phyloP scores from a whole-genome alignment of 2,329 filamentous ascomycete species.

The Fusarium compactum region DNA sequence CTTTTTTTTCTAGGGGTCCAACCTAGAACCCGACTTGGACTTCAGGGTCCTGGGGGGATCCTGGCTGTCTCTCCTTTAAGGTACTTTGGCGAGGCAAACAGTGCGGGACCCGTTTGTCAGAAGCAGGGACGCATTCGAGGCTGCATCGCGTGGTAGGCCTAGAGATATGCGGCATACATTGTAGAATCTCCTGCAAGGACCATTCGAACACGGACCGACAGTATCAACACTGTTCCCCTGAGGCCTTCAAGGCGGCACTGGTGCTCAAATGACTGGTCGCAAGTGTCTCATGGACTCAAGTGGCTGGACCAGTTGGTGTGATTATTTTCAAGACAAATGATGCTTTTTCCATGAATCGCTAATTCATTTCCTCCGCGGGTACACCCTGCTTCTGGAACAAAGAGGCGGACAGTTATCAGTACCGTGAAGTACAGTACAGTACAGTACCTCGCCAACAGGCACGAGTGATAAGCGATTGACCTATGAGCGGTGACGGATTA shows the following conservation, averaged over 20 bases:
- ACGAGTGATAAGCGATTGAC: constrained; percentile 39
- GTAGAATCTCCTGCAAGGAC: constrained; percentile 13
- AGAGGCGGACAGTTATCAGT: constrained; percentile 18
- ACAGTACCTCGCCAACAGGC: neutral
- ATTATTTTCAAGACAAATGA: constrained; percentile 1
- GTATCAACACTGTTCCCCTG: constrained; percentile 23
- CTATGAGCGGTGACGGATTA: constrained; percentile 36
- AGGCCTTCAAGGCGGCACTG: constrained; percentile 28
- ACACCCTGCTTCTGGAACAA: constrained; percentile 14
- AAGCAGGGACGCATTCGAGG: constrained; percentile 25
- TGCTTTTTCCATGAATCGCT: constrained; percentile 1
- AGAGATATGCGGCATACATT: constrained; percentile 2
- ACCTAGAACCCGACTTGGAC: constrained; percentile 4
- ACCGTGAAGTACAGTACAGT: constrained; percentile 16
- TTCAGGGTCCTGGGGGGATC: constrained; percentile 16
- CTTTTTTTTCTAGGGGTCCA: constrained; percentile 33
- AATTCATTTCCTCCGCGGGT: neutral
- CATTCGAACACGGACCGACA: constrained; percentile 14
- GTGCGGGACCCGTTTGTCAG: constrained; percentile 31
- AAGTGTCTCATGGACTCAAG: neutral
- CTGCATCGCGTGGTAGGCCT: constrained; percentile 19
- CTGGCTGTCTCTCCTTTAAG: constrained; percentile 16
- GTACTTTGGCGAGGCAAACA: constrained; percentile 41
- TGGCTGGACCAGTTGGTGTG: constrained; percentile 2
- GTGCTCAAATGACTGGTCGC: constrained; percentile 31